Evolutionary conservation across 805 yeast genomes (phyloP), one percentile per base, ranked within the genome.

Genomic region (Teunomyces pallodes): DNA sequence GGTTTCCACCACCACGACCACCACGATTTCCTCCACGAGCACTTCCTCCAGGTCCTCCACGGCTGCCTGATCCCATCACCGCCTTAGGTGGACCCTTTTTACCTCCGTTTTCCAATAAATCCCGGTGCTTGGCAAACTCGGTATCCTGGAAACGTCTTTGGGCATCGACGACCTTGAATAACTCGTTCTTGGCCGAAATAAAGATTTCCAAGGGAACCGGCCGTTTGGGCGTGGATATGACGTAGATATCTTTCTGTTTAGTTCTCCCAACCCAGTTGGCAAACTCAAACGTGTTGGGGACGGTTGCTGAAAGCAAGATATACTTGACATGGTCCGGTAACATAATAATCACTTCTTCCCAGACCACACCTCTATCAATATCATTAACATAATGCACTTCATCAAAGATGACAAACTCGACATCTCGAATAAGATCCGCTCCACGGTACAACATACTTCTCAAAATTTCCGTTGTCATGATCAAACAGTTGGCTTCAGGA

Each of bases 251-350:
- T 65, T 91, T 92, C 58, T 89, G 91, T 62, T 94, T 94, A 0
- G 99, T 94, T 66, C 99, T 79, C 4, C 99, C 98, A 14, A 94
- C 92, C 99, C 99, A 94, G 54, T 86, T 88, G 7, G 99, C 99
- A 76, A 94, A 94, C 62, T 94, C 99, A 63, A 80, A 87, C 0
- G 99, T 92, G 64, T 94, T 94, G n/a, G 99, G 99, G 6, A 94
- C 98, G 0, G 99, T 94, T 4, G 99, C 99, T 9, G 97, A 89
- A 35, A 94, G 74, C 36, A 94, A 72, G 53, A 94, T 90, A 58
- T 88, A 87, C 61, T 92, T 92, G 49, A 94, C 94, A 62, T 94
- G 97, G 54, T 91, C 97, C 0, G 99, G 99, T 30, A 94, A 74
- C 96, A 94, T 90, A 57, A 94, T 94, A 52, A 94, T 94, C 17